phyloP scores from a whole-genome alignment of 2,329 filamentous ascomycete genomes.

The Colletotrichum higginsianum region DNA sequence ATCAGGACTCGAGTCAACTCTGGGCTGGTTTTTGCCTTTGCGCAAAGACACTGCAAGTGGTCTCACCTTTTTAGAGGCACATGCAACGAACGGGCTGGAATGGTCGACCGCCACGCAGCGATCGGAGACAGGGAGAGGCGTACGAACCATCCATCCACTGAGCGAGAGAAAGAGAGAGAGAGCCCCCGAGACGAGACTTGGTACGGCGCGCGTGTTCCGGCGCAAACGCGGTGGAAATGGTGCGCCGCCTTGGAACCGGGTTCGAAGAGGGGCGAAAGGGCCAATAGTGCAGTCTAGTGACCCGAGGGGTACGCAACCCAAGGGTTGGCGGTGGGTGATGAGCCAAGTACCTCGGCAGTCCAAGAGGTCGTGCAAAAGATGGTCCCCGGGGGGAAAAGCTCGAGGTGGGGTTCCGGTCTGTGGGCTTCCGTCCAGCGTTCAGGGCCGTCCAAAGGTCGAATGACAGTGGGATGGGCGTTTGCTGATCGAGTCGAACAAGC shows the following conservation, averaged over 20 bases:
- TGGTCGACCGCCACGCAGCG: constrained; percentile 22
- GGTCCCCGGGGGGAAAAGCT: not conserved
- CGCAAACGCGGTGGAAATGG: constrained; percentile 17
- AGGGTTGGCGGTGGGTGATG: not conserved
- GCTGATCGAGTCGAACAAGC: constrained; percentile 1
- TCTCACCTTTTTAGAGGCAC: constrained; percentile 42
- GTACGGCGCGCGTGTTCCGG: constrained; percentile 12
- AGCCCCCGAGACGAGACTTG: constrained; percentile 16
- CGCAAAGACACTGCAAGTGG: constrained; percentile 20
- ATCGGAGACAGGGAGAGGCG: not conserved
- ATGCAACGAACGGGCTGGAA: constrained; percentile 40
- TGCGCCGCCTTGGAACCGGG: not conserved
- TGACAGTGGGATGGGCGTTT: constrained; percentile 14
- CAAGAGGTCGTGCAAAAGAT: not conserved
- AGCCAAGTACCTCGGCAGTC: constrained; percentile 31
- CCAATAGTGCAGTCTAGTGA: constrained; percentile 12
- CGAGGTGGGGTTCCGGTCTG: constrained; percentile 36
- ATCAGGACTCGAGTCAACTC: not conserved
- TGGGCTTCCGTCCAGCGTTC: constrained; percentile 32
- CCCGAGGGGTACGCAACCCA: constrained; percentile 26
- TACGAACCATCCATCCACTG: not conserved
- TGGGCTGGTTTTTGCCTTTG: not conserved
- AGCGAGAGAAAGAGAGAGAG: not conserved
- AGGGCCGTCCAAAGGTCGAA: constrained; percentile 31
- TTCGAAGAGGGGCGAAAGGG: not conserved